Conservation (phyloP, 2,329 filamentous ascomycete genomes). For the Chaetomiaceae sp. region DNA sequence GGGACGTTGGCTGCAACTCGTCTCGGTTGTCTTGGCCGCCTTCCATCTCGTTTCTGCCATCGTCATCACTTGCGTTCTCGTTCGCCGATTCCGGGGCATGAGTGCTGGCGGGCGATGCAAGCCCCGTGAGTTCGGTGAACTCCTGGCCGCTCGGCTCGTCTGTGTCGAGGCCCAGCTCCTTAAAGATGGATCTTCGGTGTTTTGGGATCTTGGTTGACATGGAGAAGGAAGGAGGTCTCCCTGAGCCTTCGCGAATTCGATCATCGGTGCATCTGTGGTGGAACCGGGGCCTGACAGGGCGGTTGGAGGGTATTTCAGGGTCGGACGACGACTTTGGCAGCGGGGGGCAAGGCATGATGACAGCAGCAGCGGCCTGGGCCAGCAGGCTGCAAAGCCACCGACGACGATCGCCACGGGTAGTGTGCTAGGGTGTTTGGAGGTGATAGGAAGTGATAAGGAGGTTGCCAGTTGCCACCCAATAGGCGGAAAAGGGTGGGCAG, state of each 20-base stretch:
- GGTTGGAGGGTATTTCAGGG: slow-evolving; percentile 20
- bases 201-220: slow-evolving; percentile 45
- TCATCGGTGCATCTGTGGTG: slow-evolving; percentile 49
- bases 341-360: slow-evolving; percentile 23
- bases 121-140: slow-evolving; percentile 28
- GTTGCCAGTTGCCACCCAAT: neutral
- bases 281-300: slow-evolving; percentile 42
- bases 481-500: slow-evolving; percentile 9
- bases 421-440: neutral
- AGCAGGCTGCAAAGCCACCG: too few relatives aligned
- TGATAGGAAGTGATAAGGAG: neutral
- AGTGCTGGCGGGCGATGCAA: slow-evolving; percentile 21
- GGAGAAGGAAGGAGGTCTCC: slow-evolving; percentile 36
- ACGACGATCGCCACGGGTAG: slow-evolving; percentile 14
- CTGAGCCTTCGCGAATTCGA: slow-evolving; percentile 47
- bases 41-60: slow-evolving; percentile 7
- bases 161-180: slow-evolving; percentile 45
- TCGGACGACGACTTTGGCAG: slow-evolving; percentile 18
- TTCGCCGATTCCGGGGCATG: neutral
- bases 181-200: slow-evolving; percentile 49
- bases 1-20: slow-evolving; percentile 15
- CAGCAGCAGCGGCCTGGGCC: slow-evolving; percentile 13
- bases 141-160: slow-evolving; percentile 27
- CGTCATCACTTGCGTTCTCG: slow-evolving; percentile 17
- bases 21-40: slow-evolving; percentile 11